Evolutionary conservation across 495 filamentous ascomycete genomes (phyloP), one percentile per base, ranked within the genome.

Genomic region (Cercophora samala): DNA sequence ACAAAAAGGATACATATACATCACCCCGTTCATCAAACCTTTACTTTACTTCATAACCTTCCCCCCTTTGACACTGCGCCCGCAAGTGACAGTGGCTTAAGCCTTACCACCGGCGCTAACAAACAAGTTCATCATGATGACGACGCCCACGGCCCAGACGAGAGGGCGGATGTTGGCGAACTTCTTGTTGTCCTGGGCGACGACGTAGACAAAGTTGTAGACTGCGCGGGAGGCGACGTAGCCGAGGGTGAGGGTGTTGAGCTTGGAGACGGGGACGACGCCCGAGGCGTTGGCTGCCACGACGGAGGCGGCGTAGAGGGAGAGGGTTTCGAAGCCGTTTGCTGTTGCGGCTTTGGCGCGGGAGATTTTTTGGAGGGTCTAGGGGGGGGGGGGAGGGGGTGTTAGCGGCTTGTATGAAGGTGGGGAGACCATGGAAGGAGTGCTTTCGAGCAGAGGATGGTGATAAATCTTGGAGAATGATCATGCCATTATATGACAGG

Each of bases 321-420:
- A 78, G 21, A 86, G 68, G 21, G 80, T 82, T 72, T 86, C 84
- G 63, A 83, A 79, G 61, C 75, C 81, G 65, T 86, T 86, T 25
- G 72, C 61, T 17, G 71, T 54, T n/a, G 82, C 82, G 5, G 79
- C 72, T 60, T 83, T 80, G 68, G 81, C 84, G 58, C 83, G 82
- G 24, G 74, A 55, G 70, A 87, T 81, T 52, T 76, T 77, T 18
- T 60, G 66, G 46, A 76, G 75, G 54, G 69, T 76, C 66, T 61
- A 32, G 66, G 62, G 58, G 54, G 59, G 26, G 32, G 21, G 61
- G 56, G 23, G 60, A 53, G 26, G n/a, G 32, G n/a, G 8, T 4
- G 21, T 68, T 75, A 21, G 65, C n/a, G n/a, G n/a, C n/a, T n/a
- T n/a, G n/a, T n/a, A n/a, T n/a, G n/a, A n/a, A n/a, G n/a, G n/a